Evolutionary conservation across 805 yeast genomes (phyloP).

Genomic region (Isabelozyma gotoi): DNA sequence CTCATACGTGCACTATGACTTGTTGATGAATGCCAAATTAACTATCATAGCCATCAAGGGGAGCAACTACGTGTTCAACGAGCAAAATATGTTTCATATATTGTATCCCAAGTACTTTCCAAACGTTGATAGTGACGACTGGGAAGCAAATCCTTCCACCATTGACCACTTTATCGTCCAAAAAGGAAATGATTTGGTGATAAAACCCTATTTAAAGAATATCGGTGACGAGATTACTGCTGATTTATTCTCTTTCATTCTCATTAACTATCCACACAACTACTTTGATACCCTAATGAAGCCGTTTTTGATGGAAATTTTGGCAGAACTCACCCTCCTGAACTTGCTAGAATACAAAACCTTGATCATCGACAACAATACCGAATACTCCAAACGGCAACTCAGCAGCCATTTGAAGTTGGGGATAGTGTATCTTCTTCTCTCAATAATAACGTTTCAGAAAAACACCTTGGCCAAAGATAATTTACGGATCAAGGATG

Average conservation of each 20-base stretch:
- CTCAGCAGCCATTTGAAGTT: constrained; percentile 18
- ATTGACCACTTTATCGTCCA: constrained; percentile 10
- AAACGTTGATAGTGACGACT: constrained; percentile 41
- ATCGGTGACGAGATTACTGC: constrained; percentile 17
- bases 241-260: constrained; percentile 22
- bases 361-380: background rate
- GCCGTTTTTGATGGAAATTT: constrained; percentile 27
- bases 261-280: constrained; percentile 19
- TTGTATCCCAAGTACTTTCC: constrained; percentile 45
- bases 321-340: constrained; percentile 22
- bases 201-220: constrained; percentile 18
- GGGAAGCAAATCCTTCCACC: constrained; percentile 27
- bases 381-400: constrained; percentile 1
- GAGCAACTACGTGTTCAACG: constrained; percentile 31
- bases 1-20: constrained; percentile 35
- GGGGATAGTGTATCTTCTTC: constrained; percentile 20
- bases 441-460: constrained; percentile 18
- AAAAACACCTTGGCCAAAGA: constrained; percentile 1
- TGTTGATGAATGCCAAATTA: constrained; percentile 36
- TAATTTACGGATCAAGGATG: constrained; percentile 11
- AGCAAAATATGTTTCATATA: constrained; percentile 44
- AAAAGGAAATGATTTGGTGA: constrained; percentile 7
- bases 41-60: constrained; percentile 44
- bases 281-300: constrained; percentile 28
- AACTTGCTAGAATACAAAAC: background rate